These are phyloP conservation scores for Conticribra weissflogii DNA, from an alignment of 108 stramenopile genomes.

Conservation along the genomic window DNA sequence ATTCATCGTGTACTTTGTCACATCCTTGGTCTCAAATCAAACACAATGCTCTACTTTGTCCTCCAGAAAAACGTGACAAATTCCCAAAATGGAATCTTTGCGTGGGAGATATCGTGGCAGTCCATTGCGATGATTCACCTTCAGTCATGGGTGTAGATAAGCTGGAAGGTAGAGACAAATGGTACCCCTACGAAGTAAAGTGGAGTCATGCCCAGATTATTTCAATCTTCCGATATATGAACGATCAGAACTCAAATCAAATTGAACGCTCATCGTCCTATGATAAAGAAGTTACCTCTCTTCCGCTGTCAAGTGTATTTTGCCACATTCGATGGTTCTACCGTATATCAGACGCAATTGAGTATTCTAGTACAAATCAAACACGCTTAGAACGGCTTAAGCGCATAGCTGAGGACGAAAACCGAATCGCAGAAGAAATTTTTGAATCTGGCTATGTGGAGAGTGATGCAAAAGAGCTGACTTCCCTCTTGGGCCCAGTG, in stretches of 20 bases:
- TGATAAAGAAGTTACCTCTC: background rate
- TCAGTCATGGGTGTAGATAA: background rate
- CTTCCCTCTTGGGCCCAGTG: background rate
- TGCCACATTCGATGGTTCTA: background rate
- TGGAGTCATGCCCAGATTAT: background rate
- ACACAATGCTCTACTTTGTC: background rate
- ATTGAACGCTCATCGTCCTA: background rate
- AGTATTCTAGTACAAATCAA: background rate
- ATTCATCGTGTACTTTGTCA: slow-evolving; percentile 8
- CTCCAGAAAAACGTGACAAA: background rate
- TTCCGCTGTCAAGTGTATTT: background rate
- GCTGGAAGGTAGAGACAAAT: background rate
- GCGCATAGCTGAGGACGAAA: background rate
- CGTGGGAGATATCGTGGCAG: slow-evolving; percentile 14
- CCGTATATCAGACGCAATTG: background rate
- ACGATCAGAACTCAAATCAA: too few relatives aligned
- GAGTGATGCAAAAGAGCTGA: background rate
- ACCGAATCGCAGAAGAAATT: background rate
- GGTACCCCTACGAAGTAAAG: background rate
- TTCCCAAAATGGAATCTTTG: slow-evolving; percentile 1
- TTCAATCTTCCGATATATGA: background rate
- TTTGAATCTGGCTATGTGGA: background rate
- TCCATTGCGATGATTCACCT: slow-evolving; percentile 19
- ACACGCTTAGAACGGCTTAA: background rate
- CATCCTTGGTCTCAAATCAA: slow-evolving; percentile 7